These are phyloP conservation scores for Blastobotrys americana DNA, from an alignment of 805 yeast species.

Conservation along the genomic window DNA sequence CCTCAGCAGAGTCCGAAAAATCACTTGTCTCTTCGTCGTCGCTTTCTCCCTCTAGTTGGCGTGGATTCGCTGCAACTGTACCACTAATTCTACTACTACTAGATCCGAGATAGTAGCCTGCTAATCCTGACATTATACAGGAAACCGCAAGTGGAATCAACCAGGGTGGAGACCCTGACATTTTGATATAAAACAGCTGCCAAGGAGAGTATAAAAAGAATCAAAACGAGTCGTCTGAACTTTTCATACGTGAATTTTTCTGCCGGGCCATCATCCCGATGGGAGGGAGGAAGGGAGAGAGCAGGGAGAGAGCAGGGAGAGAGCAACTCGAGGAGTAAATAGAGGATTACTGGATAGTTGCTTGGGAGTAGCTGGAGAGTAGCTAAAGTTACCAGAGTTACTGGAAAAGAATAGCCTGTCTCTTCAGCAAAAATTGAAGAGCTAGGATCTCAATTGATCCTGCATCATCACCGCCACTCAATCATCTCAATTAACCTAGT, in stretches of 20 bases:
- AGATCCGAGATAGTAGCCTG: conserved; percentile 13
- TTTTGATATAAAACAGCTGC: background rate
- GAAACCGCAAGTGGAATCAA: background rate
- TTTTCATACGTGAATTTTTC: too few relatives aligned
- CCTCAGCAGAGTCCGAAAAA: conserved; percentile 16
- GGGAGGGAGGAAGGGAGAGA: too few relatives aligned
- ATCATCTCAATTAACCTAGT: conserved; percentile 33
- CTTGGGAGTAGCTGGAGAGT: too few relatives aligned
- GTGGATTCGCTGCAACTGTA: background rate
- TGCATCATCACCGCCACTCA: too few relatives aligned
- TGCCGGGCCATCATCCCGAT: too few relatives aligned
- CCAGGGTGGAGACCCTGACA: conserved; percentile 1
- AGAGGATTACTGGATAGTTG: too few relatives aligned
- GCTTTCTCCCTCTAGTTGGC: conserved; percentile 13
- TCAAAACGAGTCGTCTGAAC: too few relatives aligned
- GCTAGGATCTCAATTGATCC: too few relatives aligned
- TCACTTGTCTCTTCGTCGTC: conserved; percentile 5
- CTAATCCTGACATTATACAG: conserved; percentile 5
- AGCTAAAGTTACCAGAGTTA: too few relatives aligned
- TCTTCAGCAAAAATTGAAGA: too few relatives aligned
- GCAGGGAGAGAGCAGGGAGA: too few relatives aligned
- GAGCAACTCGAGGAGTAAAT: background rate
- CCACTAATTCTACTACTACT: background rate
- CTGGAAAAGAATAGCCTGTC: too few relatives aligned
- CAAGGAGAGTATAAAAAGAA: background rate